Evolutionary conservation across 352 stramenopile species (phyloP), one percentile per base, ranked within the genome.

Genomic region (Phytophthora cryptogea): DNA sequence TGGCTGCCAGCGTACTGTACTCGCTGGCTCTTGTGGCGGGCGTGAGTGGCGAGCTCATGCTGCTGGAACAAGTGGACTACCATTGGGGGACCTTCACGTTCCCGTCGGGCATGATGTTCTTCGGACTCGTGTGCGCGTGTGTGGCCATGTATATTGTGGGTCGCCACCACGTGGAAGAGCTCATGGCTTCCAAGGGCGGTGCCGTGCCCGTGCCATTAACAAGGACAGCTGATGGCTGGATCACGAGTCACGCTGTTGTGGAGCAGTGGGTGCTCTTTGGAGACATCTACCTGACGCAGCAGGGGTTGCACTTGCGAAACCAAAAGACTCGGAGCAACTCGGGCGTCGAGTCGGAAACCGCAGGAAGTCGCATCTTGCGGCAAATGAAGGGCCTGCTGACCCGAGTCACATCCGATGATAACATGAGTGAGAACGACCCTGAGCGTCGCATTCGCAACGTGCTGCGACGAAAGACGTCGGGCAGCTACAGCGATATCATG

Each of bases 231-330:
- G 72, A 89, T 37, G 85, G 83, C 1, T 94, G 85, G 85, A 90
- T 94, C 65, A 94, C 85, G 5, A 86, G 73, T 37, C 83, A 91
- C 57, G 85, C 85, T 0, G 73, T 92, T 8, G 74, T 85, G 5
- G 85, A 94, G 63, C 79, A 90, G 53, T 94, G 85, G 85, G 85
- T 91, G 56, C 76, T 94, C 16, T 87, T 94, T 23, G 85, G 85
- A 26, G 79, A 92, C 39, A 77, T 94, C 35, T 80, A 84, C 36
- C 56, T 94, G 26, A 94, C 85, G 6, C 59, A 66, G 0, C 70
- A 80, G 17, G 85, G 83, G 14, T 68, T 92, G 14, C 67, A 81
- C n/a, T 52, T 73, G 8, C 81, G 83, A 14, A 86, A 89, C 45
- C 65, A 70, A 14, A 83, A 81, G 46, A 41, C 64, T 40, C 68